Percentiles rank a stretch among this genome's conserved stretches.
Evolutionary conservation across 495 filamentous ascomycete genomes (phyloP).

Genomic region (Aspergillus biplanus): DNA sequence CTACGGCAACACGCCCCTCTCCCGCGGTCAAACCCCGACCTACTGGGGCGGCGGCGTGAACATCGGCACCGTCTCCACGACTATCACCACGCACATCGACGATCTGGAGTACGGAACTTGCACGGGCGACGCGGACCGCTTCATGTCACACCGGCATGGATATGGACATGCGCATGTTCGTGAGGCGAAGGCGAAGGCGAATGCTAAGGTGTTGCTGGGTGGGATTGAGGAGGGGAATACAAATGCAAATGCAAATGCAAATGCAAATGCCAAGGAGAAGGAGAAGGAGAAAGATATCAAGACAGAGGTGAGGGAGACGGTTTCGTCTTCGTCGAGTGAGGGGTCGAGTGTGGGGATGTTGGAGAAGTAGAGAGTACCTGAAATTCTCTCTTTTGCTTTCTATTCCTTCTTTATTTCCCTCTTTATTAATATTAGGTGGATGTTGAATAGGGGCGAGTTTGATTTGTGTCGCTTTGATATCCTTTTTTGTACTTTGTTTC

Average conservation of each 20-base stretch:
- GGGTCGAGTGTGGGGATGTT: neutral
- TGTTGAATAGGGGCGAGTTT: too few species aligned
- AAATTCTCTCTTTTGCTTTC: neutral
- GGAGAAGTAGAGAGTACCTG: slow-evolving; percentile 2
- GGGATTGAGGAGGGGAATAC: slow-evolving; percentile 12
- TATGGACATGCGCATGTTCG: slow-evolving; percentile 9
- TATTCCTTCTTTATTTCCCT: neutral
- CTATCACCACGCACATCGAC: slow-evolving; percentile 35
- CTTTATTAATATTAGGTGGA: neutral
- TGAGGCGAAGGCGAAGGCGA: neutral
- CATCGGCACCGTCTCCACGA: slow-evolving; percentile 33
- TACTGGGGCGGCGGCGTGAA: slow-evolving; percentile 33
- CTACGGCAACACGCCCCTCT: slow-evolving; percentile 21
- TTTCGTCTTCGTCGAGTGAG: slow-evolving; percentile 5
- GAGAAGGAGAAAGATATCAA: neutral
- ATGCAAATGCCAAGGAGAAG: slow-evolving; percentile 7
- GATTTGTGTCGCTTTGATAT: too few species aligned
- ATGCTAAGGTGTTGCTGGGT: neutral
- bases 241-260: too few species aligned
- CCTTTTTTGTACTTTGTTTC: too few species aligned
- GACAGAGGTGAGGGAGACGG: neutral
- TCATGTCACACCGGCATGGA: slow-evolving; percentile 30
- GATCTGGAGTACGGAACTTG: slow-evolving; percentile 38
- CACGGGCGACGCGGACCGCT: slow-evolving; percentile 30
- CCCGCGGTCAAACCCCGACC: slow-evolving; percentile 26